Percentiles rank a stretch among this genome's conserved stretches.
Evolutionary conservation across 2,329 filamentous ascomycete genomes (phyloP).

Genomic region (Didymella segeticola): DNA sequence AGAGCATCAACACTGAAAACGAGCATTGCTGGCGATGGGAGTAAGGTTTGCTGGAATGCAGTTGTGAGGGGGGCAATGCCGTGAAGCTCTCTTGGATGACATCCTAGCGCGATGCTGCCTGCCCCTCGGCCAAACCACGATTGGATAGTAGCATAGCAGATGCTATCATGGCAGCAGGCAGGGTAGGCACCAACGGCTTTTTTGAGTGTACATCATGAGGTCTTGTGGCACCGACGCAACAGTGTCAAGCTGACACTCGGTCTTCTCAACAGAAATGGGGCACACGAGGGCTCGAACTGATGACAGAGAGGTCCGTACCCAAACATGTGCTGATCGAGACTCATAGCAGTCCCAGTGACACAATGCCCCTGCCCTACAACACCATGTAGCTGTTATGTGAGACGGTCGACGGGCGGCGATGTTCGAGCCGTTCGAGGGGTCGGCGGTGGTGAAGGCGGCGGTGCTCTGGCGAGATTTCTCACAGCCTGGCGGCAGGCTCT

Average conservation of each 20-base stretch:
- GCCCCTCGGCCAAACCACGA: conserved; percentile 36
- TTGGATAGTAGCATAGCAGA: conserved; percentile 27
- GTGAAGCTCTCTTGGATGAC: conserved; percentile 25
- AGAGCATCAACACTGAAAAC: conserved; percentile 1
- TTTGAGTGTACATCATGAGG: conserved; percentile 15
- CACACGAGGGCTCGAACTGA: conserved; percentile 19
- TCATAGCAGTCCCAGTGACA: conserved; percentile 49
- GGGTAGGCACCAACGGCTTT: conserved; percentile 27
- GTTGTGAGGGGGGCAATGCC: conserved; percentile 30
- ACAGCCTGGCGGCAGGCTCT: conserved; percentile 23
- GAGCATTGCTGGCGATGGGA: background rate
- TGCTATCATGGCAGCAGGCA: conserved; percentile 28
- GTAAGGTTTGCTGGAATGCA: conserved; percentile 25
- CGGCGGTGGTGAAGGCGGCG: conserved; percentile 27
- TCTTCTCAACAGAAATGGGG: conserved; percentile 4
- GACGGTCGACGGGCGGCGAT: conserved; percentile 23
- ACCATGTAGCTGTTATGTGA: conserved; percentile 40
- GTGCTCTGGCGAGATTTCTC: conserved; percentile 30
- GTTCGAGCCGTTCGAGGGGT: conserved; percentile 25
- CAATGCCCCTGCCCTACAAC: conserved; percentile 31
- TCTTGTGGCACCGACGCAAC: conserved; percentile 20
- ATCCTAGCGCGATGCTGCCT: conserved; percentile 48
- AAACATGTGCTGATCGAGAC: conserved; percentile 51
- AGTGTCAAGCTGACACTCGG: background rate
- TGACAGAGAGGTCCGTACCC: conserved; percentile 45